Evolutionary conservation across 192 early-diverging fungal genomes (phyloP), one percentile per base, ranked within the genome.

Genomic region (Coemansia sp.): DNA sequence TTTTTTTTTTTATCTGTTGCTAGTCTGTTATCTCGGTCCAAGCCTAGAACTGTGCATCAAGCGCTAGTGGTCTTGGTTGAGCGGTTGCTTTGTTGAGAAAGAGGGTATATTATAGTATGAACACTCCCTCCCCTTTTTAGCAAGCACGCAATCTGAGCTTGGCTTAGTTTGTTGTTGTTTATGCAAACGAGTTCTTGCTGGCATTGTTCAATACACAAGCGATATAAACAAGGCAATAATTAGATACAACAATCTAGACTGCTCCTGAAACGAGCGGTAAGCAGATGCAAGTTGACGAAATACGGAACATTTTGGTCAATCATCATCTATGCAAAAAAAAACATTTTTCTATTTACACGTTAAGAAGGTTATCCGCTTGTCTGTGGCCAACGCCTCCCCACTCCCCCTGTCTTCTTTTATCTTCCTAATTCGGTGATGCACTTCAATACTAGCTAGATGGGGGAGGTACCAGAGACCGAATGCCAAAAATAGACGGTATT

Each of bases 191-290:
- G 5, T 14, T 17, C 15, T 45, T 48, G 46, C 19, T 48, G 46
- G 4, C 46, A 48, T 48, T 48, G 46, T 48, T 48, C 19, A n/a
- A 9, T 23, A 9, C 46, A 48, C 46, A 48, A 19, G 6, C 46
- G 23, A 7, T 46, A 46, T 46, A 46, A 46, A 46, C 44, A 46
- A 21, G 46, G 19, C 19, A 48, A 48, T 48, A 21, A 48, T 48
- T 48, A 48, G 46, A 48, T 48, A 19, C 46, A 48, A 48, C 46
- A 48, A 48, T 48, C 46, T 21, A 8, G 46, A 21, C 46, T 19
- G 46, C n/a, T 48, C 46, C 46, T 48, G 46, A 48, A 36, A 48
- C 19, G 45, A 48, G 46, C 46, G 21, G n/a, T n/a, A 48, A 48
- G 44, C 44, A 19, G 7, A 48, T 48, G 46, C 46, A 46, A 46